Percentiles rank a stretch among this genome's conserved stretches.
phyloP scores from a whole-genome alignment of 2,329 filamentous ascomycete genomes.

The Shiraia sp. region DNA sequence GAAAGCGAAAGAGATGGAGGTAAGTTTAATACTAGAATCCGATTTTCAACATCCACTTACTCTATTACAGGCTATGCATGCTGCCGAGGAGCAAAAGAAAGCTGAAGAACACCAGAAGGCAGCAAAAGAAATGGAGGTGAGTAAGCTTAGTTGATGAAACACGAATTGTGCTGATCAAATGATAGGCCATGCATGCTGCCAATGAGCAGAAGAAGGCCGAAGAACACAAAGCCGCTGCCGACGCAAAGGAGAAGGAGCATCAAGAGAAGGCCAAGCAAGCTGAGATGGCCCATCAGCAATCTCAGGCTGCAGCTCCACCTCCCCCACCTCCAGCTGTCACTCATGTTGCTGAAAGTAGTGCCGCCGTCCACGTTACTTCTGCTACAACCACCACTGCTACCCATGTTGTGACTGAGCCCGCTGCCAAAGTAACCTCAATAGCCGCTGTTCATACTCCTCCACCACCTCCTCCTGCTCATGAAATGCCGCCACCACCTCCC shows the following conservation, averaged over 20 bases:
- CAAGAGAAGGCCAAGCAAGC: slow-evolving; percentile 5
- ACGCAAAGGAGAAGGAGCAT: background rate
- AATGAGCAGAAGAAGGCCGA: background rate
- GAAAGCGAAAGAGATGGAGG: slow-evolving; percentile 10
- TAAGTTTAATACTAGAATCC: background rate
- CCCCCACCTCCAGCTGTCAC: background rate
- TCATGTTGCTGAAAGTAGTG: background rate
- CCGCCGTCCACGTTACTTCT: background rate
- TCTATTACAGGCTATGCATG: slow-evolving; percentile 15
- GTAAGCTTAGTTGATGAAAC: background rate
- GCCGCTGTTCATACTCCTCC: background rate
- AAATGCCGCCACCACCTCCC: too few species aligned
- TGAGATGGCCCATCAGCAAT: slow-evolving; percentile 3
- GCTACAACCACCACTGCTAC: background rate
- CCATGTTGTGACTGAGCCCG: background rate
- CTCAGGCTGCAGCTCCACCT: background rate
- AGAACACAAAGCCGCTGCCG: background rate
- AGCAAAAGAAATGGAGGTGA: slow-evolving; percentile 4
- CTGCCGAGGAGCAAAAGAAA: slow-evolving; percentile 8
- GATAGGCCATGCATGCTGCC: background rate
- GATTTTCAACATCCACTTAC: background rate
- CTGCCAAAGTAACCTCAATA: background rate
- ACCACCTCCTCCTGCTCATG: background rate
- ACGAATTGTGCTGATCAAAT: too few species aligned
- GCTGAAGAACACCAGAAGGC: slow-evolving; percentile 7